A percentile compares a stretch with the other conserved stretches of the same genome.
phyloP scores from a whole-genome alignment of 2,329 filamentous ascomycete species.

The Fusarium newnesense region DNA sequence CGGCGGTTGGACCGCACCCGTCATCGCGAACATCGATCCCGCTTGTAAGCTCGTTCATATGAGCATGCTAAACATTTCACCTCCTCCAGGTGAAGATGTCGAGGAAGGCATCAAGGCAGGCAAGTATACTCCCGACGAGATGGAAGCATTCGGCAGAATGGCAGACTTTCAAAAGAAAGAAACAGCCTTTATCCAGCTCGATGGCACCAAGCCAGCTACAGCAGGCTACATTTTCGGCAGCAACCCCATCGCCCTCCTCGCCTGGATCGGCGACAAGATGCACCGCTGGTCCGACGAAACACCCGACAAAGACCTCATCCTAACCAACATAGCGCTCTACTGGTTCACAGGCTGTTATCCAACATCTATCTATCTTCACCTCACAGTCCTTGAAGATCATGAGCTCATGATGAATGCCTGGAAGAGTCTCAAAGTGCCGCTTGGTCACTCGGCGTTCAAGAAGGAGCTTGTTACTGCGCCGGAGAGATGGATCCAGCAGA shows the following conservation, averaged over 20 bases:
- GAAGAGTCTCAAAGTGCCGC: not conserved
- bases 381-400: not conserved
- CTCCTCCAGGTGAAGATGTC: not conserved
- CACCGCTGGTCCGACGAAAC: slow-evolving; percentile 11
- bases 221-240: slow-evolving; percentile 14
- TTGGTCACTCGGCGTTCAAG: slow-evolving; percentile 18
- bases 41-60: slow-evolving; percentile 17
- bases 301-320: slow-evolving; percentile 1
- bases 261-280: slow-evolving; percentile 25
- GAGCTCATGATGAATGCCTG: slow-evolving; percentile 8
- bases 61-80: slow-evolving; percentile 4
- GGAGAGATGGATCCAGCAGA: slow-evolving; percentile 12
- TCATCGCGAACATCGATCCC: slow-evolving; percentile 15
- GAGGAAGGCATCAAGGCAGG: not conserved
- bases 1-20: slow-evolving; percentile 19
- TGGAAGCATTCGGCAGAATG: not conserved
- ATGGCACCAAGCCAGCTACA: slow-evolving; percentile 12
- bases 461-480: slow-evolving; percentile 1
- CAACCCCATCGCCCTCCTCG: slow-evolving; percentile 7
- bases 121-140: not conserved
- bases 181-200: slow-evolving; percentile 19
- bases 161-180: slow-evolving; percentile 9
- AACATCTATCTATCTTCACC: slow-evolving; percentile 18
- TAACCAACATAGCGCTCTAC: slow-evolving; percentile 14
- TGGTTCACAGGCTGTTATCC: slow-evolving; percentile 17